Evolutionary conservation across 1,284 basidiomycete genomes (phyloP), one percentile per base, ranked within the genome.

Genomic region (Chalciporus sp.): DNA sequence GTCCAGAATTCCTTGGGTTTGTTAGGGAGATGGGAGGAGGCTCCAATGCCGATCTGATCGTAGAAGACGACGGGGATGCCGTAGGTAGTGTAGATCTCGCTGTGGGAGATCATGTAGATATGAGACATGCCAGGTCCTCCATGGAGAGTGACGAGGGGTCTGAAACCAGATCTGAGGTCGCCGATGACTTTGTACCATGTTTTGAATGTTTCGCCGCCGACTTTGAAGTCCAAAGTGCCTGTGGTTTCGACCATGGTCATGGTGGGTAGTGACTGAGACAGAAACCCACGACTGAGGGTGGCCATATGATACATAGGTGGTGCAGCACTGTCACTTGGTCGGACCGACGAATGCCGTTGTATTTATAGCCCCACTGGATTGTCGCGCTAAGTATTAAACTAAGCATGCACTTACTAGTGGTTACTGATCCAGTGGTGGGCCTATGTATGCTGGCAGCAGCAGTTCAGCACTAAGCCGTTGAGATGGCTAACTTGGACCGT

Each of bases 121-220:
- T 66, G 61, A 17, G 59, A 59, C 52, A 66, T 52, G 48, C 67
- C 64, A 16, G 69, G 70, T 1, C 76, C 76, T 41, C 75, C 74
- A 53, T 75, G 74, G 7, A 76, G 58, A 26, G 64, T 60, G 56
- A 76, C 58, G 39, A 75, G 66, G 14, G 74, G 72, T 5, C 49
- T 60, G 2, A 47, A 37, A 4, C 53, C 41, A 4, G 58, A 52
- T 7, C 52, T 44, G 42, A 74, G 64, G 53, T 70, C 63, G 16
- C 75, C 72, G 48, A 66, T 53, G 40, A 72, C 53, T 48, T 65
- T 70, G 64, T 68, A 72, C 65, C 66, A 74, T 19, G 73, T 74
- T 40, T 62, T 55, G 57, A 56, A 67, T 1, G 67, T 62, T 53
- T 70, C 63, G 29, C 52, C 52, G 14, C 58, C 59, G 47, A 61